Percentiles rank a stretch among this genome's conserved stretches.
phyloP scores from a whole-genome alignment of 2,329 filamentous ascomycete genomes.

The Calonectria henricotiae region DNA sequence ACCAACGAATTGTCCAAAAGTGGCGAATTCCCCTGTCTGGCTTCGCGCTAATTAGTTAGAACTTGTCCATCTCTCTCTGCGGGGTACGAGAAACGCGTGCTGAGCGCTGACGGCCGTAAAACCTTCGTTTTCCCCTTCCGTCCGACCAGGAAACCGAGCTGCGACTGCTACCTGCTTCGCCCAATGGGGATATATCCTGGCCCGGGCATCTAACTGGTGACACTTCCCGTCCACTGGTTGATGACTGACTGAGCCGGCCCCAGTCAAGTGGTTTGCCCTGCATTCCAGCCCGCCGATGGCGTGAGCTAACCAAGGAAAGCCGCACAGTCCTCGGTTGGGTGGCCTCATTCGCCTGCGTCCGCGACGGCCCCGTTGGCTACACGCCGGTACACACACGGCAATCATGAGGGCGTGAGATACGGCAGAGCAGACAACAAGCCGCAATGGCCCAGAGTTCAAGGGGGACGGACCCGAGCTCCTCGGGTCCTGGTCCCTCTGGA shows the following conservation, averaged over 20 bases:
- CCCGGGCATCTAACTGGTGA: not conserved
- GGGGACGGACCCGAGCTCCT: not conserved
- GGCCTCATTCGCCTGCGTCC: not conserved
- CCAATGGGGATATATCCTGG: conserved; percentile 7
- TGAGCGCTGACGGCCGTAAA: conserved; percentile 2
- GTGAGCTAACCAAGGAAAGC: conserved; percentile 1
- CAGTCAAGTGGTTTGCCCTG: not conserved
- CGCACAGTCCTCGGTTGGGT: not conserved
- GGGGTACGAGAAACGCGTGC: conserved; percentile 14
- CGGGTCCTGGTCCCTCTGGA: not conserved
- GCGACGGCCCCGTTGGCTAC: not conserved
- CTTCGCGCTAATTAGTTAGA: not conserved
- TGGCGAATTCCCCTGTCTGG: not conserved
- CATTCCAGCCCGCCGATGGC: conserved; percentile 1
- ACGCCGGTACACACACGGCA: not conserved
- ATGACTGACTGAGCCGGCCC: not conserved
- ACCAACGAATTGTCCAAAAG: not conserved
- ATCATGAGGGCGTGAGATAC: conserved; percentile 1
- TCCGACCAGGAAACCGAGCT: conserved; percentile 7
- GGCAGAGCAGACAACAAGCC: not conserved
- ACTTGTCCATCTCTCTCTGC: not conserved
- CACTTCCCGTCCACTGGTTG: not conserved
- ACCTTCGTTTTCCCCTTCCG: conserved; percentile 18
- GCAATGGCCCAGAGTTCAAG: not conserved
- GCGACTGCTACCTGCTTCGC: not conserved